Evolutionary conservation across 257 asterid species (phyloP).

Genomic region (Nyctanthes arbortristis): DNA sequence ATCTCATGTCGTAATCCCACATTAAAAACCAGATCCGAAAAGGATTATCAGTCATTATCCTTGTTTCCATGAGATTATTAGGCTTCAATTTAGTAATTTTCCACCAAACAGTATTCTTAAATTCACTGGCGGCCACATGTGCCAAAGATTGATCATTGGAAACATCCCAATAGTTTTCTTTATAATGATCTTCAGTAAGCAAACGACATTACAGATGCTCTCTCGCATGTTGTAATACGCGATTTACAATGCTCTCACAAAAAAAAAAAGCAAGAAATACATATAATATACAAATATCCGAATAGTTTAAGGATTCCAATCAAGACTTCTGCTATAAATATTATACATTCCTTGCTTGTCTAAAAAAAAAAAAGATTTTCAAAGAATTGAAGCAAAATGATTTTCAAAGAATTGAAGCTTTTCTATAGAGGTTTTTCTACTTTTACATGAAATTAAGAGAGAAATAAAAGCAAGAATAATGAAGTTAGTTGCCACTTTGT

Average conservation of each 20-base stretch:
- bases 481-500: slow-evolving; percentile 9
- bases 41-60: too few relatives aligned
- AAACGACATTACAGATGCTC: slow-evolving; percentile 22
- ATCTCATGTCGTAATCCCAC: too few relatives aligned
- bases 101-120: too few relatives aligned
- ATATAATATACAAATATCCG: slow-evolving; percentile 32
- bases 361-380: slow-evolving; percentile 14
- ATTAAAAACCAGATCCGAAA: too few relatives aligned
- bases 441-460: slow-evolving; percentile 2
- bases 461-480: slow-evolving; percentile 24
- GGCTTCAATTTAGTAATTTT: too few relatives aligned
- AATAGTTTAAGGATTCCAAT: slow-evolving; percentile 27
- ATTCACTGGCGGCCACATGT: too few relatives aligned
- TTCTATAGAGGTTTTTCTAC: not conserved
- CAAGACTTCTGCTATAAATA: slow-evolving; percentile 35
- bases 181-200: slow-evolving; percentile 17
- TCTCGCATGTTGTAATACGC: slow-evolving; percentile 23
- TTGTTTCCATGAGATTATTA: too few relatives aligned
- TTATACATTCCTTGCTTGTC: slow-evolving; percentile 16
- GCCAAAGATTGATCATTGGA: slow-evolving; percentile 5
- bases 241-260: slow-evolving; percentile 29
- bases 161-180: slow-evolving; percentile 1
- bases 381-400: too few relatives aligned
- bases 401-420: slow-evolving; percentile 12
- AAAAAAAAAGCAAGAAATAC: slow-evolving; percentile 30